Base-by-base conservation (phyloP, 176 grass and related monocot genomes). In the Otatea glauca region DNA sequence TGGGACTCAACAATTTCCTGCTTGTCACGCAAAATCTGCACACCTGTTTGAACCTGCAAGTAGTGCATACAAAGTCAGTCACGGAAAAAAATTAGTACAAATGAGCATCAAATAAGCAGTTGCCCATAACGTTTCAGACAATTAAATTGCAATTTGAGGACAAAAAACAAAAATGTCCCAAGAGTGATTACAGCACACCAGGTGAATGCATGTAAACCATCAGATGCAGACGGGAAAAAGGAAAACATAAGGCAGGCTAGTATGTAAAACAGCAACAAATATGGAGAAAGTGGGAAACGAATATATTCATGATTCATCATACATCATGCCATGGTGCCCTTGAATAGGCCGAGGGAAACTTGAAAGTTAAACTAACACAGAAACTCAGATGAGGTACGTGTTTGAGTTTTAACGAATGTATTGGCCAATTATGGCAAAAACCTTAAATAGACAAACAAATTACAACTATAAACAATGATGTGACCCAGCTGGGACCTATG, bases 21-120 rank as follows among this genome's bases (percentile, higher is more conserved):
- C 45, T 96, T 99, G 84, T 99, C 96, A 45, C 92, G 91, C 73
- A 99, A 77, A 87, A 96, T 85, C 44, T 96, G 96, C 42, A 96
- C 91, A 24, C 87, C 90, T 20, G 89, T 67, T 78, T 96, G 93
- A 54, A 99, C 96, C 96, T 99, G 82, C 74, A 66, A 17, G 10
- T 35, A 56, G 49, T 5, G 42, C 34, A 83, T 48, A 45, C 50
- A 87, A 69, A 68, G 24, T 86, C 58, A 75, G 41, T 20, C 14
- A 48, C 16, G 11, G 29, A 75, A 44, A 55, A 58, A 85, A 48
- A 49, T 42, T 17, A 20, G 75, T 75, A 74, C n/a, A 73, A 15
- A 56, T 69, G 47, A 16, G 32, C 10, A 49, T 5, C n/a, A 64
- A 65, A 43, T 18, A 12, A 7, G 23, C 41, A 49, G 21, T 23